Evolutionary conservation across 768 basidiomycete species (phyloP), one percentile per base, ranked within the genome.

Genomic region (Panus rudis): DNA sequence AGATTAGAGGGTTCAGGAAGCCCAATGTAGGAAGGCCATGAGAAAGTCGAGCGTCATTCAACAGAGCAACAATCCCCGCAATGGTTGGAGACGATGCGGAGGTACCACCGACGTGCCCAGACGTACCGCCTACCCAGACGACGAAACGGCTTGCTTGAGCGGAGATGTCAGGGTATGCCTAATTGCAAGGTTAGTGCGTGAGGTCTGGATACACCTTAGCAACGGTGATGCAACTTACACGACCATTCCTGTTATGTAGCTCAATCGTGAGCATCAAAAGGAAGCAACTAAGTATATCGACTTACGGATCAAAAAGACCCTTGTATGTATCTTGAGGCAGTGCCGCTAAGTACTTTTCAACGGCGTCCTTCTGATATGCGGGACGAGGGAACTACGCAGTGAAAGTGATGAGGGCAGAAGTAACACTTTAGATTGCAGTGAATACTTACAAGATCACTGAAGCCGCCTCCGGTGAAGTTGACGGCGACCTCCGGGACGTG

Each of bases 401-500:
- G 20, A 16, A 19, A 17, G 24, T 13, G 20, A 19, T 26, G 13
- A 39, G 16, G 2, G 12, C 2, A 4, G 19, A 21, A 17, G 2
- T 1, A 12, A 12, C 22, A 6, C 16, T 61, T 49, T 17, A 6
- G n/a, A 22, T 20, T n/a, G 26, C 17, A n/a, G 3, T 11, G 17
- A 6, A 11, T 12, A 66, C 72, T 49, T 11, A 82, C 81, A 41
- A 76, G 75, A 48, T 81, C 67, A 56, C 81, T 84, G 64, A 86
- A 88, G 3, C 84, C 84, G 25, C 84, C 84, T 1, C 82, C 81
- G 12, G 81, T 84, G 65, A 84, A 81, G 48, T 41, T 57, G 0
- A 71, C 73, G 0, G 76, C 77, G 12, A 67, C 67, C 57, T 88
- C 84, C 0, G 81, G 83, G 39, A 82, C 61, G 31, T 52, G 45